A percentile compares a stretch with the other conserved stretches of the same genome.
Conservation (phyloP, 2,329 filamentous ascomycete species). For the Leptoxyphium fumago region DNA sequence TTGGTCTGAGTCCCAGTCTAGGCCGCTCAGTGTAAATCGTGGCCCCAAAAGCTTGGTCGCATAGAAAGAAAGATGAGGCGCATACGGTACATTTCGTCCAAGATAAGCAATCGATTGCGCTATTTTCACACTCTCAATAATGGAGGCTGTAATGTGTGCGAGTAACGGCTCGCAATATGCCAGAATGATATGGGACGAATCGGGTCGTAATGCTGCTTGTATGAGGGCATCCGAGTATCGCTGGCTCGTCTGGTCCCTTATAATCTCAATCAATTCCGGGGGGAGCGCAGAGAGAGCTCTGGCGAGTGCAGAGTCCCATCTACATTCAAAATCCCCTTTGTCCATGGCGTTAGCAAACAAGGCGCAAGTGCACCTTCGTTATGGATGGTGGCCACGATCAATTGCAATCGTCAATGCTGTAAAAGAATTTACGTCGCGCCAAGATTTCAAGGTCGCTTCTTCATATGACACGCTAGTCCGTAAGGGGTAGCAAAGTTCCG, state of each 20-base stretch:
- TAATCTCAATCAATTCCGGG: slow-evolving; percentile 51
- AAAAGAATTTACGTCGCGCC: neutral
- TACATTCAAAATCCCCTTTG: slow-evolving; percentile 13
- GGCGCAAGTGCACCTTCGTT: no score
- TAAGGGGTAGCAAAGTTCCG: neutral
- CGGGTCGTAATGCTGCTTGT: slow-evolving; percentile 51
- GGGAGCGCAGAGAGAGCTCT: slow-evolving; percentile 44
- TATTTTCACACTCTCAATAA: slow-evolving; percentile 26
- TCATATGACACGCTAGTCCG: slow-evolving; percentile 1
- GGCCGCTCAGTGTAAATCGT: neutral
- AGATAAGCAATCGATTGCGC: slow-evolving; percentile 46
- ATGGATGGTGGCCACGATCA: neutral
- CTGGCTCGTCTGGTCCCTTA: slow-evolving; percentile 47
- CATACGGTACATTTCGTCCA: slow-evolving; percentile 66
- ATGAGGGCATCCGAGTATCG: slow-evolving; percentile 59
- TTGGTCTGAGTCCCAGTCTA: neutral
- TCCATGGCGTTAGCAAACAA: neutral
- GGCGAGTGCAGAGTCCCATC: slow-evolving; percentile 15
- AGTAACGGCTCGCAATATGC: slow-evolving; percentile 60
- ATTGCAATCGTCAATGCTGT: neutral
- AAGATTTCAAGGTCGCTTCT: neutral
- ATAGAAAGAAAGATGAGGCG: slow-evolving; percentile 51
- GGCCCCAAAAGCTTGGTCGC: slow-evolving; percentile 10
- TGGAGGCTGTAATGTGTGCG: slow-evolving; percentile 60
- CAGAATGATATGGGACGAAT: slow-evolving; percentile 60